Evolutionary conservation across 2,329 filamentous ascomycete species (phyloP), one percentile per base, ranked within the genome.

Genomic region (Alternaria sp.): DNA sequence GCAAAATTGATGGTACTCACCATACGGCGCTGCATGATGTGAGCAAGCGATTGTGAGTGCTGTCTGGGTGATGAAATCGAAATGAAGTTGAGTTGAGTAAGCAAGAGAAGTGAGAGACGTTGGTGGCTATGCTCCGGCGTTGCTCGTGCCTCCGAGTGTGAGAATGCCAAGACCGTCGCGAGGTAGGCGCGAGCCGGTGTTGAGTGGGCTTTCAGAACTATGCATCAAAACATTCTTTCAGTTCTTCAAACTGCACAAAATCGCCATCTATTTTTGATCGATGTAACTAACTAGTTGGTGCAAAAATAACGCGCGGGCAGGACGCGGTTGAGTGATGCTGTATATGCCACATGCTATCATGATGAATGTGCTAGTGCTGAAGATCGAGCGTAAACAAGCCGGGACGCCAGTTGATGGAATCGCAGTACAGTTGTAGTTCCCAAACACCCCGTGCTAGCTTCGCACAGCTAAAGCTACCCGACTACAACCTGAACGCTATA

Each of bases 11-110:
- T 55, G 43, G n/a, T n/a, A 60, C 76, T 56, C 59, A 83, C 82
- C 82, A 84, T 84, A 28, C 82, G 81, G 58, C 81, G 78, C 69
- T 82, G 81, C 75, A 83, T 80, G 10, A n/a, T 68, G 57, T 49
- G 8, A 20, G 6, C 8, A 14, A 15, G 43, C 18, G 11, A 6
- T 57, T 12, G 3, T 23, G 33, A 43, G n/a, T 54, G 20, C 5
- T 12, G 18, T 9, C 12, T 12, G 11, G 5, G 20, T 11, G 20
- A 23, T n/a, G 5, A 18, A 11, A 23, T 45, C 21, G 30, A 12
- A 46, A 12, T 21, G n/a, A 53, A 45, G 20, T 30, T 28, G 55
- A 37, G 37, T 12, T 30, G 15, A 18, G n/a, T 21, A 21, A 23
- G 46, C 46, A 23, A 25, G 51, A 21, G 41, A 56, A 44, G 49